Base-by-base conservation (phyloP, 2,329 filamentous ascomycete species). In the Calonectria pseudoreteaudii region DNA sequence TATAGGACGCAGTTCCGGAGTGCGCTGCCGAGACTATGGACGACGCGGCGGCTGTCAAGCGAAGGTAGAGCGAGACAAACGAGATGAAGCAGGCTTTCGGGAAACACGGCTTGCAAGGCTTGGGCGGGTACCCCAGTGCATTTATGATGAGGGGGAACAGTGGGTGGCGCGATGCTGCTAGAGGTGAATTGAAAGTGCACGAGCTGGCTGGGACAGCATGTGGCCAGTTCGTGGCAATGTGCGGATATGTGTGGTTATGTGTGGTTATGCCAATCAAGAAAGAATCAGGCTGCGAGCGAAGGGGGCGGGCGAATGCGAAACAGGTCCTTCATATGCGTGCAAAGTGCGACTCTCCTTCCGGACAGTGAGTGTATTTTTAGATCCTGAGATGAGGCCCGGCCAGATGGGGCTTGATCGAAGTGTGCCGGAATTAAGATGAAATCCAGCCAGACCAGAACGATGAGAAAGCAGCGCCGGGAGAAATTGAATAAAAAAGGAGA, bases 61-160 rank as follows among this genome's bases (percentile, higher is more conserved):
- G 67, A 76, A 75, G 56, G 49, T 50, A 71, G 71, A 73, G 65
- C 70, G 68, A 68, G 44, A 44, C 72, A 66, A 72, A 73, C 75
- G 75, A 74, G 73, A 76, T 76, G 66, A 76, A 75, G 74, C 74
- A 70, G 58, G 72, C 58, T 73, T 71, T 71, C 52, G 62, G 49
- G 76, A 49, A 38, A 68, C 44, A 56, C 47, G 76, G 75, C 74
- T 76, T 36, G 71, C 75, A 73, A 74, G 62, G 74, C 72, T 68
- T n/a, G 49, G 52, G 77, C 76, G 68, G 75, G 72, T 65, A 65
- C 62, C 13, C 62, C 60, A 14, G 71, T 47, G 38, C 41, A 70
- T 20, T 69, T 73, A 56, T 62, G 56, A 62, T 28, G 56, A 62
- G 56, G 56, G 56, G 56, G 53, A 18, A 8, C 30, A 49, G 50